A percentile compares a stretch with the other conserved stretches of the same genome.
phyloP scores from a whole-genome alignment of 176 grass and related monocot genomes.

The Dactylis glomerata region DNA sequence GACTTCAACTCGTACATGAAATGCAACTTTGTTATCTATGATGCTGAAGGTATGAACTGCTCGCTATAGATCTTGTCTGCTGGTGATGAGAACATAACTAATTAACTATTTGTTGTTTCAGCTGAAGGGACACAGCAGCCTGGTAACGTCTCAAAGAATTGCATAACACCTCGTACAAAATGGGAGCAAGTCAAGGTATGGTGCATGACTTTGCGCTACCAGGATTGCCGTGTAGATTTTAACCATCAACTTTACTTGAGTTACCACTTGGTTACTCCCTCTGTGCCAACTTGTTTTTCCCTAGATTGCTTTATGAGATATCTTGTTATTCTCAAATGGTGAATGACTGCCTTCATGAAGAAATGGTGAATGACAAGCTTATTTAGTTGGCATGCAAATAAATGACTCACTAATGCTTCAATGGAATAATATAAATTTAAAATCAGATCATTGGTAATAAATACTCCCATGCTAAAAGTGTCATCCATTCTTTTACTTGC shows the following conservation, averaged over 20 bases:
- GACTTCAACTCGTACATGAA: slow-evolving; percentile 98
- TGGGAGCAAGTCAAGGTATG: slow-evolving; percentile 97
- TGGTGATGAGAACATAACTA: slow-evolving; percentile 12
- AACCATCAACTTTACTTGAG: background rate
- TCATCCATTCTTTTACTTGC: background rate
- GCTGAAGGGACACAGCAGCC: slow-evolving; percentile 57
- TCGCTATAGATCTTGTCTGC: slow-evolving; percentile 2
- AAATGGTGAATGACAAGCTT: background rate
- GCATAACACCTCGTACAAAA: slow-evolving; percentile 80
- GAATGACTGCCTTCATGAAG: background rate
- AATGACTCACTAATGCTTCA: background rate
- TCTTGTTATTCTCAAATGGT: background rate
- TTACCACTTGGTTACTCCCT: background rate
- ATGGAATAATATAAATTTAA: background rate
- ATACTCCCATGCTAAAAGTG: background rate
- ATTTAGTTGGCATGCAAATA: background rate
- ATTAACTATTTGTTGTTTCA: slow-evolving; percentile 34
- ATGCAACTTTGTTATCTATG: slow-evolving; percentile 96
- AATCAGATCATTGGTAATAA: background rate
- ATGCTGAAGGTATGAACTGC: slow-evolving; percentile 58
- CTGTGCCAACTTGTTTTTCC: background rate
- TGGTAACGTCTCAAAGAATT: slow-evolving; percentile 62
- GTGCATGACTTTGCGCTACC: slow-evolving; percentile 1
- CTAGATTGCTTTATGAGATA: background rate
- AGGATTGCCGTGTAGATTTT: background rate